Base-by-base conservation (phyloP, 1,284 basidiomycete species). In the Clitocybe nebularis region DNA sequence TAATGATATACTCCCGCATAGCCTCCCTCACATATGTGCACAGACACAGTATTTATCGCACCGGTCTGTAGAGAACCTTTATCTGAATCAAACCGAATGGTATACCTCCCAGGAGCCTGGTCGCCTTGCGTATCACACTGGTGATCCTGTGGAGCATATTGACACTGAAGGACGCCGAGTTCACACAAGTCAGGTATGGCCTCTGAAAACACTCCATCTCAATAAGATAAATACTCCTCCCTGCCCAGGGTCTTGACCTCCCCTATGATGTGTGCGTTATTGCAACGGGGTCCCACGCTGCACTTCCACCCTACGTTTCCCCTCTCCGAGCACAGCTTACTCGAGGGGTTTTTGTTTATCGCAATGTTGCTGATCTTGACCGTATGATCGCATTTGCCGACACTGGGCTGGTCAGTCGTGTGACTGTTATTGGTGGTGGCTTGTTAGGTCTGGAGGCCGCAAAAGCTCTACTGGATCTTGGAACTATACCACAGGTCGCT, bases 391-490 rank as follows among this genome's bases (percentile, higher is more conserved):
- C 60, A n/a, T 85, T 79, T 56, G 71, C 77, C 8, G 67, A 75
- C 33, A 54, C 60, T 33, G 62, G 64, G 4, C 56, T 62, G 4
- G 65, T 79, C 19, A 72, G 65, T 23, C 63, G 64, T 14, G 81
- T 77, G 0, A 69, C 75, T 3, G 75, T 88, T 3, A 71, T 89
- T 11, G 85, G 85, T n/a, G 84, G 84, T 13, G 84, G 84, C 23
- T 61, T 89, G 1, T 71, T 88, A 10, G 85, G 84, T 10, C 68
- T 89, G 19, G 85, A 88, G 63, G 84, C 84, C 0, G 84, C 84
- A 9, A 86, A 87, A 53, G 85, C 84, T 0, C 70, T 81, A 4
- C 76, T 81, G 50, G 84, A 89, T 58, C 17, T 46, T 6, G 39
- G 60, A 10, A 63, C 61, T 0, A 61, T 74, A 37, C 59, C 62